These are phyloP conservation scores for Heritiera littoralis DNA, from an alignment of 345 rosid species.

Conservation along the genomic window DNA sequence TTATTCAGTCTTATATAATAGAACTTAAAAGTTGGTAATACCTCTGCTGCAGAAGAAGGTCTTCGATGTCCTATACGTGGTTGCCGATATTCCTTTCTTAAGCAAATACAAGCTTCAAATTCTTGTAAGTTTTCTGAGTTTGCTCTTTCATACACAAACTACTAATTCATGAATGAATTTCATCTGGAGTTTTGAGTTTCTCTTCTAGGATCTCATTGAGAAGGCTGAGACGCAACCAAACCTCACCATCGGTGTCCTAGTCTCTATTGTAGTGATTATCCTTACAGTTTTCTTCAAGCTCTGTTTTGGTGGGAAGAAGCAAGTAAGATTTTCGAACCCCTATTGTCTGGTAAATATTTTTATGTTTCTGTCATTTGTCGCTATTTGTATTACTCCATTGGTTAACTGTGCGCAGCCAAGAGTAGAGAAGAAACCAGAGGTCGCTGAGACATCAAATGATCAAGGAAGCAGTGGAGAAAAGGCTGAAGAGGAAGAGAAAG, in stretches of 20 bases:
- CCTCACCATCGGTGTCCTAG: constrained; percentile 56
- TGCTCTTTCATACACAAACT: background rate
- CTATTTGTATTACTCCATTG: background rate
- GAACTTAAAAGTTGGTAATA: constrained; percentile 4
- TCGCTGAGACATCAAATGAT: constrained; percentile 46
- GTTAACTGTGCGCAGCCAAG: constrained; percentile 30
- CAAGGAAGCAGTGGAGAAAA: constrained; percentile 46
- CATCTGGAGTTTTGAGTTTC: background rate
- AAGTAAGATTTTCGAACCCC: constrained; percentile 20
- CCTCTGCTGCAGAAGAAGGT: constrained; percentile 51
- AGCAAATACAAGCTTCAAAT: constrained; percentile 57
- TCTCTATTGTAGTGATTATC: constrained; percentile 52
- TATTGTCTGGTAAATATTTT: background rate
- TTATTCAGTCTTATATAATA: background rate
- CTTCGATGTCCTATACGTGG: constrained; percentile 65
- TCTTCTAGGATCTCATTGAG: constrained; percentile 60
- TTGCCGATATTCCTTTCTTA: constrained; percentile 73
- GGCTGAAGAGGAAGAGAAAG: constrained; percentile 46
- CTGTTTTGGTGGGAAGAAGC: constrained; percentile 83
- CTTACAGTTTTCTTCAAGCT: constrained; percentile 48
- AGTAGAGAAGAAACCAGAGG: constrained; percentile 43
- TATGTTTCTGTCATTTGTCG: background rate
- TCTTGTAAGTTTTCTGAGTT: constrained; percentile 40
- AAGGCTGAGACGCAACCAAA: constrained; percentile 77
- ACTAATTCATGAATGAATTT: constrained; percentile 4